phyloP scores from a whole-genome alignment of 2,329 filamentous ascomycete genomes.

The Aspergillus candidus region DNA sequence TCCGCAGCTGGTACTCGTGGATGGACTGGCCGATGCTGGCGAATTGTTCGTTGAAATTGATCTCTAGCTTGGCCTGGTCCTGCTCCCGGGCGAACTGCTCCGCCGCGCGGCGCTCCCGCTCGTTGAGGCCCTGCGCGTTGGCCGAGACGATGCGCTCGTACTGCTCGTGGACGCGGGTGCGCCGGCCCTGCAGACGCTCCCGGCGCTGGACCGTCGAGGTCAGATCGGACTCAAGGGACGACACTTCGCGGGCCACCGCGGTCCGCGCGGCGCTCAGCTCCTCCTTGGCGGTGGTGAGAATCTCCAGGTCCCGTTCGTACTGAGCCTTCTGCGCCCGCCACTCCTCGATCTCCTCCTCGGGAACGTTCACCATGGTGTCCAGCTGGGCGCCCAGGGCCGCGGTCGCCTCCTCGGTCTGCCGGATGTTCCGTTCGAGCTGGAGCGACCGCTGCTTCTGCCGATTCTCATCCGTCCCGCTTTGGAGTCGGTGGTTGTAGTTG shows the following conservation, averaged over 20 bases:
- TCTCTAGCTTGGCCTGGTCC: constrained; percentile 41
- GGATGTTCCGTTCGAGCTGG: constrained; percentile 57
- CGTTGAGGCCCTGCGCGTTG: constrained; percentile 53
- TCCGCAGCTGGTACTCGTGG: constrained; percentile 39
- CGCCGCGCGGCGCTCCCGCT: constrained; percentile 46
- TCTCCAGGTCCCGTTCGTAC: constrained; percentile 51
- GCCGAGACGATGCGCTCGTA: constrained; percentile 54
- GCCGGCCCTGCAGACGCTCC: constrained; percentile 54
- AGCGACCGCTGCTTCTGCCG: constrained; percentile 56
- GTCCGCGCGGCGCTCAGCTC: constrained; percentile 47
- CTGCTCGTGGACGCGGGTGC: constrained; percentile 55
- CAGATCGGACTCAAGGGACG: constrained; percentile 50
- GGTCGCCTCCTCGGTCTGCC: constrained; percentile 58
- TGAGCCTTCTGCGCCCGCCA: constrained; percentile 48
- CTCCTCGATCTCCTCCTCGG: constrained; percentile 50
- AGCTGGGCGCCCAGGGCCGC: constrained; percentile 49
- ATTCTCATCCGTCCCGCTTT: constrained; percentile 56
- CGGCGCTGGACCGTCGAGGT: constrained; percentile 48
- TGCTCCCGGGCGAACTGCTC: constrained; percentile 42
- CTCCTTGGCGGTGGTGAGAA: constrained; percentile 45
- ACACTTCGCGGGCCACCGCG: constrained; percentile 47
- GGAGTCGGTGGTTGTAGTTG: constrained; percentile 51
- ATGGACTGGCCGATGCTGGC: constrained; percentile 37
- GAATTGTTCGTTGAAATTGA: constrained; percentile 39
- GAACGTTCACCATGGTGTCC: constrained; percentile 51